Base-by-base conservation (phyloP, 2,329 filamentous ascomycete species). In the Cytospora mali region DNA sequence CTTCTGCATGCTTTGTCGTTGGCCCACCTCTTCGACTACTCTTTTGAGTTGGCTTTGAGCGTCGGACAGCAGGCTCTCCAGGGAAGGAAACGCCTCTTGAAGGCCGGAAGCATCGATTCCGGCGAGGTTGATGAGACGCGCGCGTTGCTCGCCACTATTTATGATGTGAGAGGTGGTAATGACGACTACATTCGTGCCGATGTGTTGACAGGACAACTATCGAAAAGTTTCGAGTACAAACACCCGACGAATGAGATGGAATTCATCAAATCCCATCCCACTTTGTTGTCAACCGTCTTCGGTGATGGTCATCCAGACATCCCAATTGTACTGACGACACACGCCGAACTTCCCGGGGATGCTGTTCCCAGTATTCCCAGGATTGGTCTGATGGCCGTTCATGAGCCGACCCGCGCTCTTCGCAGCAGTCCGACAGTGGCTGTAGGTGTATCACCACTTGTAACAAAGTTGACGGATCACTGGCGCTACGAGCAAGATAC, bases 161-260 rank as follows among this genome's bases (percentile, higher is more conserved):
- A 67, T 25, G 62, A 71, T 6, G 65, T 68, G 31, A 65, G 64
- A 10, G 39, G 39, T 5, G 39, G 39, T 1, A 4, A 46, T 21
- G 69, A 68, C 25, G 69, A 71, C 29, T 67, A 64, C 39, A 64
- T 70, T 29, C 65, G 64, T 14, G 70, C 68, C 5, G 68, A 71
- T 48, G 66, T 69, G 11, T 65, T 68, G 25, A 62, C 66, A 28
- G 65, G 66, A n/a, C 65, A 66, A 27, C 53, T 71, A 28, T 39
- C 62, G 4, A 21, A n/a, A 13, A 18, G 9, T 16, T 61, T 61
- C 23, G 4, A 52, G 7, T 64, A 64, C 25, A 33, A 61, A 6
- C 58, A 64, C 14, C 58, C 62, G 0, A 55, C 6, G 18, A 28
- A 35, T 14, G 62, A 56, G 31, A 48, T 64, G 0, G 62, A 49